A percentile compares a stretch with the other conserved stretches of the same genome.
phyloP scores from a whole-genome alignment of 1,284 basidiomycete genomes.

The Heterobasidion annosum region DNA sequence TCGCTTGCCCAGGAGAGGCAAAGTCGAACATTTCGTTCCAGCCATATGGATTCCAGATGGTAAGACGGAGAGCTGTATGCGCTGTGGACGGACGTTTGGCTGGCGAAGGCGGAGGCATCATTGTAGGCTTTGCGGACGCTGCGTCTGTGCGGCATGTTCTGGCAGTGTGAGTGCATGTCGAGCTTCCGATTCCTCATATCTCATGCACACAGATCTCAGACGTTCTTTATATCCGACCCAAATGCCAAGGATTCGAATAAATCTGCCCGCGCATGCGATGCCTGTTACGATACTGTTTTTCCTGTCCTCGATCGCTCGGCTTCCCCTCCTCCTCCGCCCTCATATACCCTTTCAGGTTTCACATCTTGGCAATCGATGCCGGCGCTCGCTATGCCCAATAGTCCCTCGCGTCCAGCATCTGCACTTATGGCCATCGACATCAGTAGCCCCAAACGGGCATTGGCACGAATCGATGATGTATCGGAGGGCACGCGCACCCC shows the following conservation, averaged over 20 bases:
- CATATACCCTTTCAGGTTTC: slow-evolving; percentile 38
- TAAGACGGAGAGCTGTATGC: slow-evolving; percentile 74
- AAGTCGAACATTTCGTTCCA: slow-evolving; percentile 83
- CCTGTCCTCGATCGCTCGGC: slow-evolving; percentile 40
- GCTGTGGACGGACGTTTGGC: slow-evolving; percentile 71
- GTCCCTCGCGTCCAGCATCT: slow-evolving; percentile 18
- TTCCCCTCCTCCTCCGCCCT: slow-evolving; percentile 15
- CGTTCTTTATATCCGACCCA: slow-evolving; percentile 66
- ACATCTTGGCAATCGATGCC: slow-evolving; percentile 32
- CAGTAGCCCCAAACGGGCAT: slow-evolving; percentile 17
- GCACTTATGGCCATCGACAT: slow-evolving; percentile 34
- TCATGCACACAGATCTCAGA: slow-evolving; percentile 30
- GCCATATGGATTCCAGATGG: slow-evolving; percentile 91
- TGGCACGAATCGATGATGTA: slow-evolving; percentile 13
- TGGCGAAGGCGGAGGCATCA: slow-evolving; percentile 83
- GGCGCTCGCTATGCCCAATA: slow-evolving; percentile 34
- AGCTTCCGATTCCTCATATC: neutral
- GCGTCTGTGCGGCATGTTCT: slow-evolving; percentile 83
- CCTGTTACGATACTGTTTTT: slow-evolving; percentile 82
- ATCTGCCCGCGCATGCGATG: slow-evolving; percentile 74
- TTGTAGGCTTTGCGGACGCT: slow-evolving; percentile 82
- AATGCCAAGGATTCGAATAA: slow-evolving; percentile 40
- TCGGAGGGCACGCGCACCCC: neutral
- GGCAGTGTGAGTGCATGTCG: slow-evolving; percentile 42
- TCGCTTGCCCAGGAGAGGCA: slow-evolving; percentile 33